Evolutionary conservation across 257 asterid species (phyloP), one percentile per base, ranked within the genome.

Genomic region (Lycium barbarum): DNA sequence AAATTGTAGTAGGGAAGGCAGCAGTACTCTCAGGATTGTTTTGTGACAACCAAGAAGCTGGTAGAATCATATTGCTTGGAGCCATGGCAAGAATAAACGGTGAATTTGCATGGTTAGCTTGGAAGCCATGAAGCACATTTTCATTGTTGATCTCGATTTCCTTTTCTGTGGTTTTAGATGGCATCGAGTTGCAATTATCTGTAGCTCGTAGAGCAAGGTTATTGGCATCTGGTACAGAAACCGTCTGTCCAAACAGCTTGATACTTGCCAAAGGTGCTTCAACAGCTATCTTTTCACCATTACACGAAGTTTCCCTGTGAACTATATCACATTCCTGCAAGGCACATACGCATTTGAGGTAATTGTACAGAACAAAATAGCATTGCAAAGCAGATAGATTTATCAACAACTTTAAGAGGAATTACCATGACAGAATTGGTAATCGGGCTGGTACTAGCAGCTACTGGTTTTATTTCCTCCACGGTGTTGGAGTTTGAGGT

Each of bases 211-310:
- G 47, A 87, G 88, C 83, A 82, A 86, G 84, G 74, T 86, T 87
- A 20, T 84, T 83, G 26, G 89, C 61, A 66, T 90, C 94, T 74
- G 87, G 85, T 47, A 93, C 88, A 80, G 86, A 80, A 10, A 95
- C 91, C 0, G 91, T 95, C 88, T 88, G 92, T 76, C 99, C 99
- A 70, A 95, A 94, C 79, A 95, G 89, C 88, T 92, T 95, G 76
- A 95, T 90, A 83, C 94, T 87, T 33, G 88, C 40, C 3, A 63
- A 65, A 82, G 91, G 72, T 57, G 90, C 89, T 36, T 65, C 88
- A 6, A 80, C 55, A 65, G 80, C 86, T 58, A 89, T 71, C 85
- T 91, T 88, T 73, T 88, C 93, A 57, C 53, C 49, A 15, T 90
- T 80, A 84, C 86, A 90, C 47, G 87, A 89, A 8, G 83, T 84